Percentiles rank a stretch among this genome's conserved stretches.
Evolutionary conservation across 2,329 filamentous ascomycete species (phyloP).

Genomic region (Alternaria gansuensis): DNA sequence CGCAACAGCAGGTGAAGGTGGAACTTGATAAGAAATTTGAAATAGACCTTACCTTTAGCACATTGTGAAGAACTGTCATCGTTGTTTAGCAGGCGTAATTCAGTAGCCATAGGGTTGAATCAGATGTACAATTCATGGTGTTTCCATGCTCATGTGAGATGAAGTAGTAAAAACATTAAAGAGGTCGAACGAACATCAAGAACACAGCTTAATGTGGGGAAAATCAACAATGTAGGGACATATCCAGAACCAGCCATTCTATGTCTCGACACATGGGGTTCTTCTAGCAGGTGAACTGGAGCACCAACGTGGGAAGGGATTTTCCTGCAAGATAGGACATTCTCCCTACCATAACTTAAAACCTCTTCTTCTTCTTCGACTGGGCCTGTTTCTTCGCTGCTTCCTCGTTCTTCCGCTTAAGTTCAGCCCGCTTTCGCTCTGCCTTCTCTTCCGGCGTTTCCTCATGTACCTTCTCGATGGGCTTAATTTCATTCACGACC

Average conservation of each 20-base stretch:
- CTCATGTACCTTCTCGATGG: slow-evolving; percentile 33
- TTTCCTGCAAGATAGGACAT: neutral
- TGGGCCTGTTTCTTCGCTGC: slow-evolving; percentile 61
- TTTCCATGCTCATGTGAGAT: slow-evolving; percentile 3
- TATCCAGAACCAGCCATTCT: neutral
- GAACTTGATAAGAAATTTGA: neutral
- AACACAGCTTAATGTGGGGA: neutral
- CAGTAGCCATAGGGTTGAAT: neutral
- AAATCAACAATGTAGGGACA: neutral
- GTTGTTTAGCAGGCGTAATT: neutral
- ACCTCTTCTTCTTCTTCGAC: slow-evolving; percentile 48
- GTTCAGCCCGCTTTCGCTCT: slow-evolving; percentile 63
- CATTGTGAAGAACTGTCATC: neutral
- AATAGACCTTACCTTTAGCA: neutral
- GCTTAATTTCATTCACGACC: slow-evolving; percentile 18
- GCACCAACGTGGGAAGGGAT: no score
- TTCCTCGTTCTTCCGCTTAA: slow-evolving; percentile 65
- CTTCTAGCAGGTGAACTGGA: neutral
- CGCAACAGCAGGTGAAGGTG: slow-evolving; percentile 11
- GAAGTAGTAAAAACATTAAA: neutral
- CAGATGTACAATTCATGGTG: neutral
- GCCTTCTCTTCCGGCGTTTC: slow-evolving; percentile 62
- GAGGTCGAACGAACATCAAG: neutral
- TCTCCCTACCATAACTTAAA: slow-evolving; percentile 24
- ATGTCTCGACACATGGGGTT: neutral